Percentiles rank a stretch among this genome's conserved stretches.
These are phyloP conservation scores for Carex pumila DNA, from an alignment of 176 grass and related monocot species.

Conservation along the genomic window DNA sequence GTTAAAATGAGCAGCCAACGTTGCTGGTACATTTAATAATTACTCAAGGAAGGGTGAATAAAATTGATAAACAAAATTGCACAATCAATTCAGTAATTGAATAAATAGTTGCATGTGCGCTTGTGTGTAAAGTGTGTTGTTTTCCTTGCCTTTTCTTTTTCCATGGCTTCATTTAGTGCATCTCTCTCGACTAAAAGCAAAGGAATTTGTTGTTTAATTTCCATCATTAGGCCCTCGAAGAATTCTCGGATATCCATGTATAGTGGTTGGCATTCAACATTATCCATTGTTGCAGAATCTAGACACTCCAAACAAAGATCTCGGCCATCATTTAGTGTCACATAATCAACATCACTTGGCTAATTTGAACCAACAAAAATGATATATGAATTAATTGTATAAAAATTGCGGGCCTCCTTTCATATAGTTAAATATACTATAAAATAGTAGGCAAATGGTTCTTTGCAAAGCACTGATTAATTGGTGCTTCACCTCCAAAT, in stretches of 20 bases:
- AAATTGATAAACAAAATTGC: background rate
- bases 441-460: no score
- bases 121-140: constrained; percentile 16
- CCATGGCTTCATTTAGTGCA: constrained; percentile 74
- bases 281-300: constrained; percentile 59
- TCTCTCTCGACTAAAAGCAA: constrained; percentile 79
- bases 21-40: background rate
- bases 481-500: no score
- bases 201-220: constrained; percentile 62
- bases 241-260: constrained; percentile 80
- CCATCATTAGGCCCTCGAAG: constrained; percentile 73
- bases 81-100: background rate
- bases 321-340: constrained; percentile 54
- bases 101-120: background rate
- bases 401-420: background rate
- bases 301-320: constrained; percentile 75
- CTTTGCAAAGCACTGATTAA: no score
- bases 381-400: background rate
- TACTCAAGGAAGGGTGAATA: background rate
- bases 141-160: constrained; percentile 53
- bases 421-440: background rate
- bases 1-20: background rate
- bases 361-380: constrained; percentile 22
- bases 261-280: constrained; percentile 57
- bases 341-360: constrained; percentile 48